Evolutionary conservation across 768 basidiomycete species (phyloP).

Genomic region (Amanita subjunquillea): DNA sequence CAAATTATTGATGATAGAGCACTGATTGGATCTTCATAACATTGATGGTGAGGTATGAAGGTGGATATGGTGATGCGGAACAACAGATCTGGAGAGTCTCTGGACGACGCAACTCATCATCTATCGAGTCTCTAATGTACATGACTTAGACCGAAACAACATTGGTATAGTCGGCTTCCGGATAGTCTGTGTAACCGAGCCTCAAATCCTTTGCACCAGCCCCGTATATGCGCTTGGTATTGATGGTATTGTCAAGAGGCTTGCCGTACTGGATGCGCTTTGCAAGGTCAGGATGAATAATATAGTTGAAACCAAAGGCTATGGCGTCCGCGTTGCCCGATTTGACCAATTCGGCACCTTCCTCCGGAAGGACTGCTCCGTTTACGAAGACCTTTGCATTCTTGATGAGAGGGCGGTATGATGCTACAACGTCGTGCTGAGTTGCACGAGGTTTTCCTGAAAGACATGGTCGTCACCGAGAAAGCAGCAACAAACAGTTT

Average conservation of each 20-base stretch:
- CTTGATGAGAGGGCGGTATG: slow-evolving; percentile 24
- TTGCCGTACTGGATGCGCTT: slow-evolving; percentile 24
- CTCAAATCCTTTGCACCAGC: slow-evolving; percentile 15
- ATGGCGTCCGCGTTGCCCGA: slow-evolving; percentile 25
- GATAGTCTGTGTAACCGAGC: slow-evolving; percentile 29
- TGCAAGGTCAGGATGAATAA: slow-evolving; percentile 32
- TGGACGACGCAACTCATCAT: no score
- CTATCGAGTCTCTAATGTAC: no score
- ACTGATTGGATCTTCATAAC: no score
- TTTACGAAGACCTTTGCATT: slow-evolving; percentile 29
- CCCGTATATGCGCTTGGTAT: slow-evolving; percentile 18
- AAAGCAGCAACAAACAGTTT: not conserved
- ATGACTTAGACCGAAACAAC: no score
- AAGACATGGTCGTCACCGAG: not conserved
- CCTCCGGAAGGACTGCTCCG: slow-evolving; percentile 22
- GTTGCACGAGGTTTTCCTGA: slow-evolving; percentile 26
- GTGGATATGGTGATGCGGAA: no score
- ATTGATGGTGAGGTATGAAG: no score
- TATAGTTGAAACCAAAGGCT: slow-evolving; percentile 25
- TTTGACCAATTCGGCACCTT: slow-evolving; percentile 24
- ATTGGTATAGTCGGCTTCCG: slow-evolving; percentile 11
- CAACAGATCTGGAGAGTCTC: no score
- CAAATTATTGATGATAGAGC: no score
- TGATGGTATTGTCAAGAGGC: slow-evolving; percentile 21
- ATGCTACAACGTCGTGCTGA: slow-evolving; percentile 26